Base-by-base conservation (phyloP, 345 rosid species). In the Anacardium occidentale region DNA sequence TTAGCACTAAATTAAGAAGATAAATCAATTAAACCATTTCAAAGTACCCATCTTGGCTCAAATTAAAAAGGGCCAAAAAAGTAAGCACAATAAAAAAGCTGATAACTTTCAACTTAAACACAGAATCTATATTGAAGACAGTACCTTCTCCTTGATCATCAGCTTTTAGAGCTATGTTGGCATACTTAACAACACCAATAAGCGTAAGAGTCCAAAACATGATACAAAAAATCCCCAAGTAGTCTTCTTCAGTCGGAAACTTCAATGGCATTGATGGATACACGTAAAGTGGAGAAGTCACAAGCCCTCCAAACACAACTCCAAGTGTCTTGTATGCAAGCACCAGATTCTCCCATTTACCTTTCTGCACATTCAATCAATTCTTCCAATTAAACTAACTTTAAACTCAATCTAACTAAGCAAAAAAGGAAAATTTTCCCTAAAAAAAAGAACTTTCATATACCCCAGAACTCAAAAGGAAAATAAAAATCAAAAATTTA, bases 61-160 rank as follows among this genome's bases (percentile, higher is more conserved):
- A 13, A 26, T 25, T 26, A 29, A 59, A 29, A 57, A 57, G 10
- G 10, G n/a, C 40, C 25, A 0, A 11, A 26, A 25, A 58, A 58
- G 22, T 24, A 25, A 1, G 10, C 0, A 57, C 11, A 1, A 4
- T 11, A 5, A 2, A 3, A 59, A 59, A 64, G 20, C 7, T 42
- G 52, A 10, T 12, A 21, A 21, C n/a, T 21, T 2, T 21, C 17
- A 58, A 25, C 26, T 14, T 47, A 47, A 47, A 47, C 51, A 48
- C 14, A 48, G n/a, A 58, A 58, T 12, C 8, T 25, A 11, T 11
- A 24, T 4, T 24, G 32, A 3, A 29, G 29, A 60, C 34, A n/a
- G 2, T 73, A 86, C 90, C 92, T 90, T 90, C 92, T 18, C 92
- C 95, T 5, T 85, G 88, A 77, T 88, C 92, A 77, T 88, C 89